Base-by-base conservation (phyloP, 2,329 filamentous ascomycete species). In the Xenoacremonium recifei region DNA sequence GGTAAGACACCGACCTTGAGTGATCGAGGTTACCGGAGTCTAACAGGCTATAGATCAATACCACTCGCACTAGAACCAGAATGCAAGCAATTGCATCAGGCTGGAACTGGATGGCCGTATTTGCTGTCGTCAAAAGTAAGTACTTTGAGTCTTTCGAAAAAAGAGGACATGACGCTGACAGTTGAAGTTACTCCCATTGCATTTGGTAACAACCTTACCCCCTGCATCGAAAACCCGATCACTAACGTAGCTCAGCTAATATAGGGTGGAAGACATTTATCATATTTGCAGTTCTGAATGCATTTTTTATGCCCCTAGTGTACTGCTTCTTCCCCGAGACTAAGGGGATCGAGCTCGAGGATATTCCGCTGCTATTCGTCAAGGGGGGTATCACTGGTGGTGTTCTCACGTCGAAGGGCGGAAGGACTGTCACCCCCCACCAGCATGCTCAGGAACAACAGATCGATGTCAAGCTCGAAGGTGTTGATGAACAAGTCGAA, bases 311-410 rank as follows among this genome's bases (percentile, higher is more conserved):
- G 2, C 59, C 58, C 2, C 48, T 61, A 6, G 57, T 62, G 10
- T 60, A 57, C 25, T 41, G 60, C 2, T 60, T 60, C 40, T 61
- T 59, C 25, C 57, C 58, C 0, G 58, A 62, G 21, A 62, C 60
- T 3, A 61, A 60, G 25, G 57, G 57, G 0, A 44, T 69, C 45
- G 50, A 70, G 67, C 50, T 77, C 63, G 40, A 79, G 64, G 48
- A 65, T 59, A 54, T 68, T 10, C 44, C 44, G 9, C 40, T 47
- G 13, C 37, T 47, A 6, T 47, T 47, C 21, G 13, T 31, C 15
- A 47, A 43, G 25, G 44, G 44, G n/a, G 37, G 40, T 17, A 21
- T 47, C 15, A 43, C 44, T 12, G 40, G 40, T 12, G 40, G 40
- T 18, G 44, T 47, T 12, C 31, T 43, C 21, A 9, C 39, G 9